Conservation (phyloP, 2,329 filamentous ascomycete species). For the Fusarium sp. region DNA sequence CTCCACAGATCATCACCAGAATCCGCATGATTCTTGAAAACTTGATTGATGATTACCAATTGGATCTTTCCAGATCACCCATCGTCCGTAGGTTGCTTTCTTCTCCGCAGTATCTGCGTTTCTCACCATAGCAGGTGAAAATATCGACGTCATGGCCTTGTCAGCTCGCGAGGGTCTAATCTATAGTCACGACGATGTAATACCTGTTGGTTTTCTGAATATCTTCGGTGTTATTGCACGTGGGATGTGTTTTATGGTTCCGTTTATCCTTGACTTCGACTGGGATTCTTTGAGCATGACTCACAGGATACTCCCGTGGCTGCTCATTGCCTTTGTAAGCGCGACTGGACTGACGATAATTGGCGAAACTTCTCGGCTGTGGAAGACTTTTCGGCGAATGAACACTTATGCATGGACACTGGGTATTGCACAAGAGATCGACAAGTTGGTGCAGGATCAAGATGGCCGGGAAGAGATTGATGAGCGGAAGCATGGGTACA, state of each 20-base stretch:
- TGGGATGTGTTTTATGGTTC: neutral
- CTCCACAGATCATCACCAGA: neutral
- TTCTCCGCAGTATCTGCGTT: neutral
- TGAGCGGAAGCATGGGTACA: neutral
- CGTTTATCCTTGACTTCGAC: neutral
- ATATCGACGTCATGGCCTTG: neutral
- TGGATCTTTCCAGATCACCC: neutral
- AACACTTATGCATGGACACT: neutral
- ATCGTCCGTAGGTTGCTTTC: neutral
- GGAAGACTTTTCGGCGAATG: neutral
- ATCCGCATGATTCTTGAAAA: neutral
- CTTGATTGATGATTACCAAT: neutral
- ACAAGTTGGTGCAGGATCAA: neutral
- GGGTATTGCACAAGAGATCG: neutral
- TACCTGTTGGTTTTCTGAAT: neutral
- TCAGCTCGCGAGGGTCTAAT: neutral
- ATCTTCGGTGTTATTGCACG: neutral
- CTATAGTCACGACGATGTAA: neutral
- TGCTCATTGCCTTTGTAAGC: neutral
- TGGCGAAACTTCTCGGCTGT: neutral
- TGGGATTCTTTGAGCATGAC: neutral
- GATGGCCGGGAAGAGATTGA: fast-evolving
- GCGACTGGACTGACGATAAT: neutral
- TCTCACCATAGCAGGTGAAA: neutral
- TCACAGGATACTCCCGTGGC: neutral